phyloP scores from a whole-genome alignment of 2,329 filamentous ascomycete genomes.

The Exophiala lecanii-corni region DNA sequence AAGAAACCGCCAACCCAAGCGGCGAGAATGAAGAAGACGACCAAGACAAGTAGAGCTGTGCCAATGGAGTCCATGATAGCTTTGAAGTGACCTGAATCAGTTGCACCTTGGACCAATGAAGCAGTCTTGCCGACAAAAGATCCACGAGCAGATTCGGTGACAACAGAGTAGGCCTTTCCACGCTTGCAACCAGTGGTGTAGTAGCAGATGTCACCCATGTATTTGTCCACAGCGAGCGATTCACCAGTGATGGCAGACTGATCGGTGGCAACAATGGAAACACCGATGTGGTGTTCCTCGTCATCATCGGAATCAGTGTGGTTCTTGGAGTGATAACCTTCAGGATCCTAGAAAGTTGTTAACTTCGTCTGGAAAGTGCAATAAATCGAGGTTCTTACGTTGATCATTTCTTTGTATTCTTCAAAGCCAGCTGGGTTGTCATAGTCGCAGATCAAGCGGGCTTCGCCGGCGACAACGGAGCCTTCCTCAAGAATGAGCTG shows the following conservation, averaged over 20 bases:
- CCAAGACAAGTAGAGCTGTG: slow-evolving; percentile 66
- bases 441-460: slow-evolving; percentile 69
- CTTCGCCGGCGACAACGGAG: slow-evolving; percentile 64
- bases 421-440: slow-evolving; percentile 62
- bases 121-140: slow-evolving; percentile 76
- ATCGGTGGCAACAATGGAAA: slow-evolving; percentile 66
- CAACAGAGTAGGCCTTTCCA: slow-evolving; percentile 68
- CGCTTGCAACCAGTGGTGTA: slow-evolving; percentile 80
- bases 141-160: slow-evolving; percentile 62
- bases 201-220: slow-evolving; percentile 71
- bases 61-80: slow-evolving; percentile 80
- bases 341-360: slow-evolving; percentile 45
- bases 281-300: slow-evolving; percentile 59
- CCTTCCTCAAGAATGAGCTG: slow-evolving; percentile 69
- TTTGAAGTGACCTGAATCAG: slow-evolving; percentile 76
- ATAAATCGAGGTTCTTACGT: slow-evolving; percentile 1
- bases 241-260: slow-evolving; percentile 79
- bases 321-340: slow-evolving; percentile 57
- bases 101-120: slow-evolving; percentile 66
- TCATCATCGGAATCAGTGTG: slow-evolving; percentile 54
- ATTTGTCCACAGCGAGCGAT: slow-evolving; percentile 73
- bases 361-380: neutral
- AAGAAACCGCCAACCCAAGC: slow-evolving; percentile 77
- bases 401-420: slow-evolving; percentile 60
- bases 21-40: slow-evolving; percentile 71